These are phyloP conservation scores for Pulveroboletus sp. DNA, from an alignment of 768 basidiomycete genomes.

Conservation along the genomic window DNA sequence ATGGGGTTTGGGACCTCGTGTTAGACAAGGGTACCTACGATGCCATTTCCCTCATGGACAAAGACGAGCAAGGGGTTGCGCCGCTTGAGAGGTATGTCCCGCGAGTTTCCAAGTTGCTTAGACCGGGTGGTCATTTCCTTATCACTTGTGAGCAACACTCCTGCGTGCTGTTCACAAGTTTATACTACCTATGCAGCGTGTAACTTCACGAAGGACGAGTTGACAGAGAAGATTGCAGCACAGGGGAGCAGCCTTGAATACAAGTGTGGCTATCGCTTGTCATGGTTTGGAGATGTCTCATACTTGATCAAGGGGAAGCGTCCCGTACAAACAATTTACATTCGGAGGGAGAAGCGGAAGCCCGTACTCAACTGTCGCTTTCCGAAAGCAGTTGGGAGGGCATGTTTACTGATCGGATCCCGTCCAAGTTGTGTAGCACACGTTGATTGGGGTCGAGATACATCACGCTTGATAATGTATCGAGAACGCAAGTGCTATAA, in stretches of 20 bases:
- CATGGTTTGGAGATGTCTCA: neutral
- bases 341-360: constrained; percentile 80
- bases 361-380: constrained; percentile 65
- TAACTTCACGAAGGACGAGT: constrained; percentile 79
- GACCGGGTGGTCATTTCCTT: constrained; percentile 64
- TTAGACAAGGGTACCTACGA: constrained; percentile 90
- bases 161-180: neutral
- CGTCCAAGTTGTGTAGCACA: neutral
- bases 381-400: constrained; percentile 37
- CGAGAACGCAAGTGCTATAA: constrained; percentile 5
- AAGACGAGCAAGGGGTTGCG: constrained; percentile 47
- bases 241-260: constrained; percentile 49
- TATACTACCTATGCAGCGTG: constrained; percentile 45
- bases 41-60: constrained; percentile 69
- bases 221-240: constrained; percentile 49
- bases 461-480: neutral
- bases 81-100: constrained; percentile 58
- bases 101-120: constrained; percentile 52
- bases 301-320: constrained; percentile 49
- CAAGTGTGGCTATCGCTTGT: constrained; percentile 40
- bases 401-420: neutral
- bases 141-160: constrained; percentile 64
- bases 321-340: constrained; percentile 65
- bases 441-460: neutral
- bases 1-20: constrained; percentile 60